phyloP scores from a whole-genome alignment of 2,329 filamentous ascomycete genomes.

The Aspergillus fijiensis region DNA sequence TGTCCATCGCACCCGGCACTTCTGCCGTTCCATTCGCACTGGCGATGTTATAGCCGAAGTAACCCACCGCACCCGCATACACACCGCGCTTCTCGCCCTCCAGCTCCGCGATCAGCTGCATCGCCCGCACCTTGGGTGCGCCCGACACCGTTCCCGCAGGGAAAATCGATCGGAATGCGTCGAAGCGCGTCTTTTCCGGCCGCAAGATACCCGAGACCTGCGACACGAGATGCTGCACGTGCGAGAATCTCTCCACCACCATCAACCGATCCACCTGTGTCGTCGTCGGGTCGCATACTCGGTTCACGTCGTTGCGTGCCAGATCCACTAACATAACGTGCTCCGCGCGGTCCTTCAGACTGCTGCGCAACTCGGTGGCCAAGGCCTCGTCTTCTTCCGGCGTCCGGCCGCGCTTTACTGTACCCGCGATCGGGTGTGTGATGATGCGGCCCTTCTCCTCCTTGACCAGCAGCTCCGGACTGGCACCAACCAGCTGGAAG shows the following conservation, averaged over 20 bases:
- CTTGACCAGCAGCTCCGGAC: constrained; percentile 92
- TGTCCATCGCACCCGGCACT: constrained; percentile 86
- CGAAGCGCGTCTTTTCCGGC: constrained; percentile 81
- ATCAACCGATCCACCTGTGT: constrained; percentile 91
- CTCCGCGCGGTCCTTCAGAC: constrained; percentile 87
- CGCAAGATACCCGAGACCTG: constrained; percentile 92
- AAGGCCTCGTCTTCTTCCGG: constrained; percentile 77
- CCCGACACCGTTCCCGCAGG: constrained; percentile 94
- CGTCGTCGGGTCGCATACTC: constrained; percentile 85
- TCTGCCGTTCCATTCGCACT: constrained; percentile 60
- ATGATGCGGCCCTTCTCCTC: constrained; percentile 82
- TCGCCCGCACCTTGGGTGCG: constrained; percentile 91
- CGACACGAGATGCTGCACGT: constrained; percentile 95
- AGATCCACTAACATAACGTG: constrained; percentile 98
- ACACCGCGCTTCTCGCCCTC: constrained; percentile 92
- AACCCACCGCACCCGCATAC: constrained; percentile 94
- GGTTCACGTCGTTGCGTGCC: constrained; percentile 93
- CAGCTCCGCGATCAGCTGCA: constrained; percentile 94
- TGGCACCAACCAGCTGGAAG: constrained; percentile 94
- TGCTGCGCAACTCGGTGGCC: constrained; percentile 72
- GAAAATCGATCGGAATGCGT: constrained; percentile 95
- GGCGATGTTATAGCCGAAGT: constrained; percentile 84
- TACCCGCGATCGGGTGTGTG: constrained; percentile 95
- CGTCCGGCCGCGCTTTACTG: constrained; percentile 80
- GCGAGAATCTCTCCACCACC: constrained; percentile 91